phyloP scores from a whole-genome alignment of 495 filamentous ascomycete species.

The Antarctomyces pellizariae region DNA sequence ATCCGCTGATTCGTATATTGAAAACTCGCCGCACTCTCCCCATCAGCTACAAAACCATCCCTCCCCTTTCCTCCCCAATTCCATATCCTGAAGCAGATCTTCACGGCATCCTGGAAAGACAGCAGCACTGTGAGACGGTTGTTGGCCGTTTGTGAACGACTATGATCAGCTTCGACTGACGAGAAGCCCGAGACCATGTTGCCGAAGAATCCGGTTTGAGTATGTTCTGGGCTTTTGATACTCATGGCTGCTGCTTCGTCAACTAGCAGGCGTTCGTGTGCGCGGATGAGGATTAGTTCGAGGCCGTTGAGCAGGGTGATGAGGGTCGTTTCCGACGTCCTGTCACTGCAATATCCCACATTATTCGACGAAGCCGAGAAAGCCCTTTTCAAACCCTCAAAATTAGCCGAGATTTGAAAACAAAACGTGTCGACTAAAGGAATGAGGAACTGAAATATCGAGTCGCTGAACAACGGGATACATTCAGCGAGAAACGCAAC shows the following conservation, averaged over 20 bases:
- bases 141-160: slow-evolving; percentile 63
- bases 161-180: slow-evolving; percentile 49
- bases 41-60: slow-evolving; percentile 32
- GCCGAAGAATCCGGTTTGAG: slow-evolving; percentile 83
- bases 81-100: slow-evolving; percentile 84
- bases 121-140: slow-evolving; percentile 79
- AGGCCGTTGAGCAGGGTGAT: slow-evolving; percentile 70
- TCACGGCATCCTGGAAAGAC: slow-evolving; percentile 90
- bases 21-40: slow-evolving; percentile 57
- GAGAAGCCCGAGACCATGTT: slow-evolving; percentile 94
- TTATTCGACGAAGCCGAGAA: no score
- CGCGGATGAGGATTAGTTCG: slow-evolving; percentile 69
- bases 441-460: slow-evolving; percentile 74
- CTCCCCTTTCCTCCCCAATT: slow-evolving; percentile 57
- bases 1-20: slow-evolving; percentile 72
- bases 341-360: slow-evolving; percentile 7
- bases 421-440: slow-evolving; percentile 81
- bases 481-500: slow-evolving; percentile 66
- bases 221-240: slow-evolving; percentile 59
- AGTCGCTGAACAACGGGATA: slow-evolving; percentile 55
- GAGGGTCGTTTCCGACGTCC: slow-evolving; percentile 38
- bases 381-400: slow-evolving; percentile 32
- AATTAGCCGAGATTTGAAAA: slow-evolving; percentile 43
- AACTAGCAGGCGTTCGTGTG: slow-evolving; percentile 57
- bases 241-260: slow-evolving; percentile 46